phyloP scores from a whole-genome alignment of 2,329 filamentous ascomycete genomes.

The Fusarium lyarnte region DNA sequence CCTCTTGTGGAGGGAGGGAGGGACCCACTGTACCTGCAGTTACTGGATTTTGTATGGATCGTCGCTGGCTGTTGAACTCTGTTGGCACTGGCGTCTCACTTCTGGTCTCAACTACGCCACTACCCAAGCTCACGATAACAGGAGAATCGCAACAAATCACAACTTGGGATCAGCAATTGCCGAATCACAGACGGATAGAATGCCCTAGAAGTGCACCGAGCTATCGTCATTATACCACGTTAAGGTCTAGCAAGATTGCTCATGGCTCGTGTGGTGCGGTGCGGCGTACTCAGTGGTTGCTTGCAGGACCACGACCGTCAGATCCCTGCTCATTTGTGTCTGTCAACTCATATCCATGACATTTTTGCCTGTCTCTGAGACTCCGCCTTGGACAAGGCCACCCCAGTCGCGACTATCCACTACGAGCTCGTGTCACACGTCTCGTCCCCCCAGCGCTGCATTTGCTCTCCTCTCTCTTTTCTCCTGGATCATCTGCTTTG shows the following conservation, averaged over 20 bases:
- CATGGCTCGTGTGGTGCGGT: constrained; percentile 16
- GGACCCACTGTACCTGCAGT: constrained; percentile 29
- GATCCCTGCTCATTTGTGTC: constrained; percentile 34
- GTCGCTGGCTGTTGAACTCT: constrained; percentile 8
- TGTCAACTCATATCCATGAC: constrained; percentile 19
- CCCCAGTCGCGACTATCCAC: constrained; percentile 28
- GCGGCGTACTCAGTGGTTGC: constrained; percentile 23
- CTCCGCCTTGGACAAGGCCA: constrained; percentile 32
- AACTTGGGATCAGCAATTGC: neutral
- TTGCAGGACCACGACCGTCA: constrained; percentile 31
- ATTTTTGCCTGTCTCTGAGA: constrained; percentile 32
- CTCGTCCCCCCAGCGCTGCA: constrained; percentile 26
- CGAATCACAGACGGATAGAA: constrained; percentile 20
- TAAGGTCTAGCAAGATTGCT: constrained; percentile 19
- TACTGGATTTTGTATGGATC: constrained; percentile 21
- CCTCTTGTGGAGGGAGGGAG: constrained; percentile 6
- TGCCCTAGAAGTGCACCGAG: neutral
- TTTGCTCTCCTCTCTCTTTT: constrained; percentile 32
- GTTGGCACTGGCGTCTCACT: constrained; percentile 18
- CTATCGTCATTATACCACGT: neutral
- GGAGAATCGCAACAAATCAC: neutral
- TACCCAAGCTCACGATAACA: constrained; percentile 27
- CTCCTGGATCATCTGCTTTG: constrained; percentile 29
- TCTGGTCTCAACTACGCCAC: constrained; percentile 29
- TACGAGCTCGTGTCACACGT: constrained; percentile 29